Evolutionary conservation across 2,329 filamentous ascomycete species (phyloP).

Genomic region (Cercospora zeina): DNA sequence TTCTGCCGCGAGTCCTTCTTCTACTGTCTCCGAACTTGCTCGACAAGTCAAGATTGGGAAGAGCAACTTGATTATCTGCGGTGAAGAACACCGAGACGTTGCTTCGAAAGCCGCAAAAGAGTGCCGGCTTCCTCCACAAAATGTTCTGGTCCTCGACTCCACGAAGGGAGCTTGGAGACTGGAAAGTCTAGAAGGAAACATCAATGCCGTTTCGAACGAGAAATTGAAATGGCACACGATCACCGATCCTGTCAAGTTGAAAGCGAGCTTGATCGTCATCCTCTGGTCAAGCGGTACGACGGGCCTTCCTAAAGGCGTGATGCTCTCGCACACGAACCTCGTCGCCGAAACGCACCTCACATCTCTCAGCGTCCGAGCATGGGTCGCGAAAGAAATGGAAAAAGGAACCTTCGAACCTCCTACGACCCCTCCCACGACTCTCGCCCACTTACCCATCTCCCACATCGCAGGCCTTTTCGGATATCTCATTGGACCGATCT

Average conservation of each 20-base stretch:
- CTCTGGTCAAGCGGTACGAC: constrained; percentile 54
- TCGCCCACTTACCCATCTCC: constrained; percentile 81
- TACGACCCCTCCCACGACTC: constrained; percentile 21
- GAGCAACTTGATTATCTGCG: constrained; percentile 49
- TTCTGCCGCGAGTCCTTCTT: constrained; percentile 55
- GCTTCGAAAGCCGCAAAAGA: constrained; percentile 54
- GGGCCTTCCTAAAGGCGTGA: constrained; percentile 48
- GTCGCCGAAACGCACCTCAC: constrained; percentile 34
- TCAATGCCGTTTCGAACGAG: constrained; percentile 39
- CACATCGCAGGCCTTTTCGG: constrained; percentile 71
- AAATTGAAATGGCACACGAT: constrained; percentile 57
- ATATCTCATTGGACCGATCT: constrained; percentile 43
- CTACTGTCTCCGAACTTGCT: constrained; percentile 54
- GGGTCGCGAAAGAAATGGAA: constrained; percentile 29
- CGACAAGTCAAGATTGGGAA: constrained; percentile 50
- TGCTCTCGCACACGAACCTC: constrained; percentile 35
- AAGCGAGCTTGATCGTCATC: constrained; percentile 48
- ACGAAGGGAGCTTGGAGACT: constrained; percentile 43
- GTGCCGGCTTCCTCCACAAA: constrained; percentile 48
- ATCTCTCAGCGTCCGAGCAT: constrained; percentile 31
- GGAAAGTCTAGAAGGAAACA: constrained; percentile 39
- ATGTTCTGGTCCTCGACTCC: constrained; percentile 54
- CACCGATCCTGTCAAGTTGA: constrained; percentile 52
- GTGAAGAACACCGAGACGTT: constrained; percentile 52
- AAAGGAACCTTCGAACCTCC: constrained; percentile 33